Base-by-base conservation (phyloP, 225 moss, liverwort and hornwort species). In the Sphagnum tenellum region DNA sequence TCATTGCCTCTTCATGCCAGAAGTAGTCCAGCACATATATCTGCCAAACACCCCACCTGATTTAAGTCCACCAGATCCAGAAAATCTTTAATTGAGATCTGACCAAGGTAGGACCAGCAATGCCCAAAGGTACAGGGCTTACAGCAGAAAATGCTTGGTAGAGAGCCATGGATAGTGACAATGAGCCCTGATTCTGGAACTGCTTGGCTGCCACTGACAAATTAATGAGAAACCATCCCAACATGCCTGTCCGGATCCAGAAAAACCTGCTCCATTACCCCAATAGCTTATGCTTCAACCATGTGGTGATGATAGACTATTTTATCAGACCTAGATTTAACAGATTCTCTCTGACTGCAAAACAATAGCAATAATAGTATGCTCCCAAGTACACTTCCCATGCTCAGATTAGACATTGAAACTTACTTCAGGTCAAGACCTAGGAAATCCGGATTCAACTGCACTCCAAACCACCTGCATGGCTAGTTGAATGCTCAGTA, bases 221-320 rank as follows among this genome's bases (percentile, higher is more conserved):
- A 76, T 79, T 82, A 67, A 98, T 89, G 66, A 98, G 78, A 62
- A 90, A 77, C 98, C 93, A 98, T 72, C 89, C 93, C 73, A 93
- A 84, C 93, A 98, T 98, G 68, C 98, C 98, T 50, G 98, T 82
- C 73, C 98, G 84, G 70, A 98, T 93, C 87, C 98, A 98, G 75
- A 98, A 98, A 68, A 98, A 98, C 66, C 90, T 93, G 82, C 53
- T 51, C 7, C 66, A 56, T 62, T 58, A 64, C 12, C 70, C 56
- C 46, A 48, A 29, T 29, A 29, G 29, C 29, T 29, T 29, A 29
- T 29, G 29, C 29, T 29, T 29, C 29, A 29, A 29, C 29, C 29
- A 29, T 29, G 29, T 29, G 29, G 29, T 29, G 1, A 29, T 29
- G 29, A 29, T 29, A 29, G 29, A 29, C 29, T 29, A 29, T 29